These are phyloP conservation scores for Aspergillus incahuasiensis DNA, from an alignment of 495 filamentous ascomycete species.

Conservation along the genomic window DNA sequence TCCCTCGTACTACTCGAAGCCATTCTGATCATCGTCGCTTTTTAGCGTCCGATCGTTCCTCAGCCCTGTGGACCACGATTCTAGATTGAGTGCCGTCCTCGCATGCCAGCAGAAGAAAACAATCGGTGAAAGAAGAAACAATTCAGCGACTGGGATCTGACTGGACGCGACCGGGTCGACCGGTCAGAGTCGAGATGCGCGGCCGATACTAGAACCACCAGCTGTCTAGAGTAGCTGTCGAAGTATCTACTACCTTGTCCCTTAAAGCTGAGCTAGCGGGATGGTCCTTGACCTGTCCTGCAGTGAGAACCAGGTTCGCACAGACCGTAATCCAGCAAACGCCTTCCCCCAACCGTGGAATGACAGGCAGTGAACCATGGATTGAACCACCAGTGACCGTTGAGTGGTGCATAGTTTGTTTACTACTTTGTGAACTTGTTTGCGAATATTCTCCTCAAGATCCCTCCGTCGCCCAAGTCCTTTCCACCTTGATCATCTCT, in stretches of 20 bases:
- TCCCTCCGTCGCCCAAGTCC: neutral
- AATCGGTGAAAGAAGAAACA: constrained; percentile 4
- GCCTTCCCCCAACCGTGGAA: constrained; percentile 7
- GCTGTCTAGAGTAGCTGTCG: neutral
- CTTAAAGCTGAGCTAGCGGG: neutral
- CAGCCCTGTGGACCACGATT: constrained; percentile 13
- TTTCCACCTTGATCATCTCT: neutral
- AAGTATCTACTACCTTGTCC: neutral
- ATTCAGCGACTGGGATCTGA: constrained; percentile 4
- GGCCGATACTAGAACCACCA: neutral
- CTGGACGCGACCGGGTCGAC: neutral
- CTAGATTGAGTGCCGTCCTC: constrained; percentile 1
- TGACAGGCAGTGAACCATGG: constrained; percentile 6
- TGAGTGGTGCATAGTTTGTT: neutral
- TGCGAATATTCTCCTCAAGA: neutral
- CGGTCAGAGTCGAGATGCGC: neutral
- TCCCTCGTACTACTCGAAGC: neutral
- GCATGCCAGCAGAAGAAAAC: neutral
- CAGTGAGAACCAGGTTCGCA: constrained; percentile 16
- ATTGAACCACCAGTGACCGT: neutral
- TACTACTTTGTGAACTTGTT: constrained; percentile 1
- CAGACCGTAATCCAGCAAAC: constrained; percentile 15
- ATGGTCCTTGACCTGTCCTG: constrained; percentile 4
- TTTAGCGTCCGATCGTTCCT: constrained; percentile 9
- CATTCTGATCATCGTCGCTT: neutral